Conservation (phyloP, 192 early-diverging fungal species). For the Dimargaris xerosporica region DNA sequence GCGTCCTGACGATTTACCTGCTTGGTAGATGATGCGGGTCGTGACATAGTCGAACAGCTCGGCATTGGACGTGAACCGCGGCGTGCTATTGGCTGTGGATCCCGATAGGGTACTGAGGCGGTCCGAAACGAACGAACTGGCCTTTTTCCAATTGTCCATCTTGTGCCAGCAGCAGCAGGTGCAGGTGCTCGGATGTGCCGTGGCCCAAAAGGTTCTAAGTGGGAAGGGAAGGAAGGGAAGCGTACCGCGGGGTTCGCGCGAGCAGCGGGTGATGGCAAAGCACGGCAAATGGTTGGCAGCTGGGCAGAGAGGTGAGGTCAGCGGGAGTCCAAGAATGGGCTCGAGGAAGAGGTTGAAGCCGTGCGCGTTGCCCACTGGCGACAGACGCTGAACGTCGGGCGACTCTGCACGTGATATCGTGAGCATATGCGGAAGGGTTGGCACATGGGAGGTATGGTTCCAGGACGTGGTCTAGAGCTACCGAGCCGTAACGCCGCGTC, state of each 20-base stretch:
- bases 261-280: background rate
- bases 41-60: slow-evolving; percentile 10
- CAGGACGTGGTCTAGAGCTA: too few relatives aligned
- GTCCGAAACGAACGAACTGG: slow-evolving; percentile 2
- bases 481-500: too few relatives aligned
- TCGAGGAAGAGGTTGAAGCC: too few relatives aligned
- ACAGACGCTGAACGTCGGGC: too few relatives aligned
- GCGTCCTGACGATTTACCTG: background rate
- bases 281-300: background rate
- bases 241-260: background rate
- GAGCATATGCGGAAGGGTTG: too few relatives aligned
- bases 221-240: background rate
- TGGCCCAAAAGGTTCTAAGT: too few relatives aligned
- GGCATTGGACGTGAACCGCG: slow-evolving; percentile 2
- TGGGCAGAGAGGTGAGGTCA: background rate
- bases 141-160: slow-evolving; percentile 3
- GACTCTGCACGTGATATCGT: too few relatives aligned
- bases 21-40: slow-evolving; percentile 10
- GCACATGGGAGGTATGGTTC: too few relatives aligned
- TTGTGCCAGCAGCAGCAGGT: too few relatives aligned
- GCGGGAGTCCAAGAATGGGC: too few relatives aligned
- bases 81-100: background rate
- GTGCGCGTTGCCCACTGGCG: too few relatives aligned
- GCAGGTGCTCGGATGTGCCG: too few relatives aligned
- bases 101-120: slow-evolving; percentile 3